Evolutionary conservation across 2,329 filamentous ascomycete species (phyloP).

Genomic region (Phaeophleospora eucalypticola): DNA sequence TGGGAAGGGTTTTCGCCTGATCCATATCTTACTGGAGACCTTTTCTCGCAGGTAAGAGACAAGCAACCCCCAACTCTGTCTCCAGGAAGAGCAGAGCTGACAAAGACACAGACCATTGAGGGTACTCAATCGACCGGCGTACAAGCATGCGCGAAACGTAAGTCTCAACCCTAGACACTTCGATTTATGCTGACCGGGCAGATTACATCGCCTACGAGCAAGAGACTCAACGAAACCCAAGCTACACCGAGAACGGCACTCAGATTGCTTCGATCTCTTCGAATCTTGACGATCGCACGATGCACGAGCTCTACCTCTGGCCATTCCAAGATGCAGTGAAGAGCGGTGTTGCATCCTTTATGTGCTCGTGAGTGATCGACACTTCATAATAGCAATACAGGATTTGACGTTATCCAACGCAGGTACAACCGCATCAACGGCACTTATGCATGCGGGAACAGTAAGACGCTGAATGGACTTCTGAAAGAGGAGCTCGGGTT

Average conservation of each 20-base stretch:
- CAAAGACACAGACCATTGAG: slow-evolving; percentile 27
- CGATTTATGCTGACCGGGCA: too few relatives aligned
- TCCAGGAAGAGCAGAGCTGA: too few relatives aligned
- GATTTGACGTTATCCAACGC: too few relatives aligned
- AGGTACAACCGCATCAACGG: slow-evolving; percentile 58
- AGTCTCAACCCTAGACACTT: too few relatives aligned
- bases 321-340: slow-evolving; percentile 78
- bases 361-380: too few relatives aligned
- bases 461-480: slow-evolving; percentile 74
- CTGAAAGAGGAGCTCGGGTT: slow-evolving; percentile 84
- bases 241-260: slow-evolving; percentile 13
- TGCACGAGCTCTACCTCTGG: slow-evolving; percentile 81
- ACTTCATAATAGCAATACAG: too few relatives aligned
- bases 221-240: slow-evolving; percentile 36
- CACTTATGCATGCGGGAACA: slow-evolving; percentile 65
- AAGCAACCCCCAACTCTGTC: too few relatives aligned
- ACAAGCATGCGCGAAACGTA: slow-evolving; percentile 38
- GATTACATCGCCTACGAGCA: slow-evolving; percentile 32
- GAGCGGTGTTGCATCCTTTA: slow-evolving; percentile 74
- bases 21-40: slow-evolving; percentile 31
- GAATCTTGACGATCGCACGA: slow-evolving; percentile 71
- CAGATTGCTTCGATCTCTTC: slow-evolving; percentile 51
- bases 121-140: slow-evolving; percentile 32
- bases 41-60: too few relatives aligned
- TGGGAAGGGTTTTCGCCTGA: slow-evolving; percentile 31